phyloP scores from a whole-genome alignment of 2,329 filamentous ascomycete genomes.

The Ophiocordyceps unilateralis region DNA sequence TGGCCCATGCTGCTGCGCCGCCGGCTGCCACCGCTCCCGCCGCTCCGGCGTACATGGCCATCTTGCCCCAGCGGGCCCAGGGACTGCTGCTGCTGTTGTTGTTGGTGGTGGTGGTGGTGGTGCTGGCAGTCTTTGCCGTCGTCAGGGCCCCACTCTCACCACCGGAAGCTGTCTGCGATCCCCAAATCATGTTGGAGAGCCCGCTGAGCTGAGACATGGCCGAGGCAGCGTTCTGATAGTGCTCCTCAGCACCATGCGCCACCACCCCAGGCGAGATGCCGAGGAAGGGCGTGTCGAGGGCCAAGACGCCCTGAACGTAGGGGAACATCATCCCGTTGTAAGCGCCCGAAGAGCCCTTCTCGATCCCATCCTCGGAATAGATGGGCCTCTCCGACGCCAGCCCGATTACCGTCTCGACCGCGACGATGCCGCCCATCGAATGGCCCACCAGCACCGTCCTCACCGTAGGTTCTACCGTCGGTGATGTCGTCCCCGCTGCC shows the following conservation, averaged over 20 bases:
- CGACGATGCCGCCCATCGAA: constrained; percentile 87
- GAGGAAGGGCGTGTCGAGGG: constrained; percentile 87
- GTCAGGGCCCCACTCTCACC: background rate
- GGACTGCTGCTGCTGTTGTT: constrained; percentile 10
- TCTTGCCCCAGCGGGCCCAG: constrained; percentile 72
- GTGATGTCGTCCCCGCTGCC: constrained; percentile 58
- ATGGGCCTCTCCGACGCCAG: constrained; percentile 42
- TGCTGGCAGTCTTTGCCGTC: no score
- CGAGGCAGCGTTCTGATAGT: constrained; percentile 56
- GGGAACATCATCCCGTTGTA: constrained; percentile 72
- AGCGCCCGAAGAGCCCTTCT: constrained; percentile 14
- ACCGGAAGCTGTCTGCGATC: constrained; percentile 15
- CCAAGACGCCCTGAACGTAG: constrained; percentile 74
- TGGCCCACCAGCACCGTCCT: constrained; percentile 71
- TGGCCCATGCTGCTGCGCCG: constrained; percentile 70
- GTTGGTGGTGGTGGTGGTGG: background rate
- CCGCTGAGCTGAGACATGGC: constrained; percentile 51
- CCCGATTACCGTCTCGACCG: constrained; percentile 68
- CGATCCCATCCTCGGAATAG: constrained; percentile 25
- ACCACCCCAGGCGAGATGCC: constrained; percentile 68
- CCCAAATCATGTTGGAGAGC: constrained; percentile 52
- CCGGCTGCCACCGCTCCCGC: constrained; percentile 69
- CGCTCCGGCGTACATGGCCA: constrained; percentile 73
- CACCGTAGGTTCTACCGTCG: constrained; percentile 73
- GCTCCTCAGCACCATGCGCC: constrained; percentile 72